A percentile compares a stretch with the other conserved stretches of the same genome.
Evolutionary conservation across 2,329 filamentous ascomycete genomes (phyloP).

Genomic region (Talaromyces sp.): DNA sequence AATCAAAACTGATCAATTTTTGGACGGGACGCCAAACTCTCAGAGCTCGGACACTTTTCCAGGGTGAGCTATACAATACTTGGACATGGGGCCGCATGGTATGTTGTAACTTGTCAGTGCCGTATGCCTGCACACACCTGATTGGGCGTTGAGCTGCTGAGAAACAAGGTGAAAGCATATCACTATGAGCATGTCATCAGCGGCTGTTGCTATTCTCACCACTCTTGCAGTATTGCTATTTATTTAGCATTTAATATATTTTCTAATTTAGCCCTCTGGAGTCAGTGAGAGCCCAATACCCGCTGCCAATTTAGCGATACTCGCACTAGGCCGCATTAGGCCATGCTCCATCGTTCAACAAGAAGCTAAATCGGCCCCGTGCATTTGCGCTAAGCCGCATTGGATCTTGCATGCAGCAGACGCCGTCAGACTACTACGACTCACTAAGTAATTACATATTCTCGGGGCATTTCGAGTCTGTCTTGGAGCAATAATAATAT

Average conservation of each 20-base stretch:
- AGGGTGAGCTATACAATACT: too few species aligned
- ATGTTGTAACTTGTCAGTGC: neutral
- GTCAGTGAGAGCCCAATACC: neutral
- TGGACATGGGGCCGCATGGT: neutral
- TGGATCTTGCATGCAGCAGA: neutral
- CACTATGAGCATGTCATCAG: neutral
- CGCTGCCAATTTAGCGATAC: neutral
- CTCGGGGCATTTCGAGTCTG: neutral
- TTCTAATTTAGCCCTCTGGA: too few species aligned
- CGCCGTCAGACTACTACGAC: neutral
- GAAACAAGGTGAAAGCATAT: neutral
- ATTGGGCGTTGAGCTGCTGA: neutral
- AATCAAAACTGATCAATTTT: neutral
- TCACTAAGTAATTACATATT: neutral
- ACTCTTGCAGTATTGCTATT: neutral
- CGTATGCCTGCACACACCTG: neutral
- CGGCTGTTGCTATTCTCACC: neutral
- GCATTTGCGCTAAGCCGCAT: neutral
- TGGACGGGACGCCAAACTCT: neutral
- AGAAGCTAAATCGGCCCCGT: neutral
- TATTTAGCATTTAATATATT: too few species aligned
- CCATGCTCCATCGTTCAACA: neutral
- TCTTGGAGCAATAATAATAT: too few species aligned
- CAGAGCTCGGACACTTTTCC: neutral
- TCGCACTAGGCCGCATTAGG: neutral